Percentiles rank a stretch among this genome's conserved stretches.
phyloP scores from a whole-genome alignment of 148 eudicot species.

The Amaranthus cruentus region DNA sequence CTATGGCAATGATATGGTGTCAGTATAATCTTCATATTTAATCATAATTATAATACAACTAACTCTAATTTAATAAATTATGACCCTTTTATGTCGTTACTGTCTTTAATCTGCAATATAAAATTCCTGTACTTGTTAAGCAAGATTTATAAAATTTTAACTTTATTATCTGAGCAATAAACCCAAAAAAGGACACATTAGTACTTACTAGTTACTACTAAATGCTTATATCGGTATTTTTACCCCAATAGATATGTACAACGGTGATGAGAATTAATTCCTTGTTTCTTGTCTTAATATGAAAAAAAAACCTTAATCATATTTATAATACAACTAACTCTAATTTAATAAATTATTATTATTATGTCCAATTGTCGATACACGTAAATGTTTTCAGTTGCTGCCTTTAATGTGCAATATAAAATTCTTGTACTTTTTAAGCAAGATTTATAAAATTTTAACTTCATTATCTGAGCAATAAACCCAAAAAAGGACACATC shows the following conservation, averaged over 20 bases:
- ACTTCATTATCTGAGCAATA: neutral
- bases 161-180: neutral
- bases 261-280: no score
- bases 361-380: neutral
- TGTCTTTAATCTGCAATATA: neutral
- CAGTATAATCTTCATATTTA: neutral
- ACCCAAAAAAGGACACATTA: no score
- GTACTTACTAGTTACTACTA: no score
- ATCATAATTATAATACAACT: neutral
- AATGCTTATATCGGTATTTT: neutral
- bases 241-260: neutral
- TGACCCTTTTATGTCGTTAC: neutral
- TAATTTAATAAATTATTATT: neutral
- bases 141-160: neutral
- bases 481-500: no score
- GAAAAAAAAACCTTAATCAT: neutral
- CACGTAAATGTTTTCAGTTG: neutral
- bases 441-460: neutral
- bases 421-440: neutral
- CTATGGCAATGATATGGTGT: conserved; percentile 2
- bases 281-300: no score
- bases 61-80: neutral
- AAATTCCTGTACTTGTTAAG: neutral
- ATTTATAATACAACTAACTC: neutral
- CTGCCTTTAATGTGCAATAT: conserved; percentile 2